Evolutionary conservation across 345 rosid species (phyloP).

Genomic region (Cochlearia excelsa): DNA sequence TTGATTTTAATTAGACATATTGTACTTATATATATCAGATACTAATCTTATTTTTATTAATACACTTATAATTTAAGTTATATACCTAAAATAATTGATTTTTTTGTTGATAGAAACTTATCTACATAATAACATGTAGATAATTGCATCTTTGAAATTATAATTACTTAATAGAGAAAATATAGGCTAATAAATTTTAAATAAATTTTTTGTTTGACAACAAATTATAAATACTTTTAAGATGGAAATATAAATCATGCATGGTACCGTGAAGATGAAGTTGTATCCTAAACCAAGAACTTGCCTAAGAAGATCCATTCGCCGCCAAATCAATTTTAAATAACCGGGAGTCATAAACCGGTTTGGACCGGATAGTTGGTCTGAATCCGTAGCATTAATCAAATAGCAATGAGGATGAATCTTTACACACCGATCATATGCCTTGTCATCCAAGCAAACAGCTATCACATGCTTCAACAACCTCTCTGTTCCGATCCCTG

Average conservation of each 20-base stretch:
- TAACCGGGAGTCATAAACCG: constrained; percentile 55
- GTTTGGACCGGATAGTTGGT: constrained; percentile 43
- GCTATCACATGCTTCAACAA: constrained; percentile 55
- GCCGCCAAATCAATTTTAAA: constrained; percentile 65
- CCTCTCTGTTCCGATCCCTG: constrained; percentile 42
- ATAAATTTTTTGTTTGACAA: neutral
- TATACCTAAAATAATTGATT: too few species aligned
- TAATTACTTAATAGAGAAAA: too few species aligned
- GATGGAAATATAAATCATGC: too few species aligned
- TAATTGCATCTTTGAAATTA: too few species aligned
- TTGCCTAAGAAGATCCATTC: constrained; percentile 48
- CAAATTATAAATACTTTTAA: too few species aligned
- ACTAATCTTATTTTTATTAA: too few species aligned
- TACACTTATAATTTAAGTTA: too few species aligned
- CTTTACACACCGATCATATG: constrained; percentile 44
- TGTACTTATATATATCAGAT: too few species aligned
- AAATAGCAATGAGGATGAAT: constrained; percentile 55
- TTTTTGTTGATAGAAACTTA: too few species aligned
- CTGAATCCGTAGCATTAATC: constrained; percentile 34
- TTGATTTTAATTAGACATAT: too few species aligned
- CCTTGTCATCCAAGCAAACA: constrained; percentile 48
- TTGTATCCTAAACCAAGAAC: constrained; percentile 58
- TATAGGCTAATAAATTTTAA: neutral
- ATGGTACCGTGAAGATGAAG: constrained; percentile 64
- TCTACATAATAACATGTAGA: too few species aligned